Conservation (phyloP, 1,284 basidiomycete genomes). For the Sporisorium graminicola region DNA sequence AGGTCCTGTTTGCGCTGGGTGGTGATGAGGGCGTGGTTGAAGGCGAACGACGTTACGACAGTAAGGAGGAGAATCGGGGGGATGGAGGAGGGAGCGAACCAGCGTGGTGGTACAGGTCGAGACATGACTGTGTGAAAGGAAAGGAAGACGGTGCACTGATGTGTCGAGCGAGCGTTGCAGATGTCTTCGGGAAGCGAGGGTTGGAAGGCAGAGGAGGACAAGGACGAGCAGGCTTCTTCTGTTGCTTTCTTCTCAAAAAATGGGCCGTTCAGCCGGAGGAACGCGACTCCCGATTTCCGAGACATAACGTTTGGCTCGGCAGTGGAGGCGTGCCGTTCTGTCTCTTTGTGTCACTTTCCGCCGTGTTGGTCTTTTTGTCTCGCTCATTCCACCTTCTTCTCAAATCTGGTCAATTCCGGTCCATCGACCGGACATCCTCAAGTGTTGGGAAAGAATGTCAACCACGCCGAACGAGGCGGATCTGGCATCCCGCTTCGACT, state of each 20-base stretch:
- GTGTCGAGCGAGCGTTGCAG: neutral
- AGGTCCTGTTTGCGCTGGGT: conserved; percentile 31
- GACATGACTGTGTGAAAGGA: neutral
- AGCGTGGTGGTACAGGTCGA: conserved; percentile 4
- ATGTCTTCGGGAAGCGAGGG: neutral
- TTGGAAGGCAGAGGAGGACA: neutral
- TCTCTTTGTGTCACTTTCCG: conserved; percentile 9
- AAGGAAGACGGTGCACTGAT: neutral
- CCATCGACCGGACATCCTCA: too few species aligned
- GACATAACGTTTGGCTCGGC: too few species aligned
- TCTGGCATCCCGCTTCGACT: conserved; percentile 5
- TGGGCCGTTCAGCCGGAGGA: neutral
- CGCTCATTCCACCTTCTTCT: too few species aligned
- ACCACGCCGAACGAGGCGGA: neutral
- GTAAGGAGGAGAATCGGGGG: conserved; percentile 46
- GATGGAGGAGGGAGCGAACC: conserved; percentile 31
- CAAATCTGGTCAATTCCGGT: too few species aligned
- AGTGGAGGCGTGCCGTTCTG: conserved; percentile 2
- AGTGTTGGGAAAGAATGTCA: neutral
- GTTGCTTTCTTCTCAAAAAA: neutral
- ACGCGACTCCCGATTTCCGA: conserved; percentile 18
- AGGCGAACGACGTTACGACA: conserved; percentile 41
- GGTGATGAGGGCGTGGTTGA: conserved; percentile 45
- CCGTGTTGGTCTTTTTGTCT: neutral
- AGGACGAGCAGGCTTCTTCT: neutral